Evolutionary conservation across 805 yeast species (phyloP), one percentile per base, ranked within the genome.

Genomic region (Zygoascus bituminiphila): DNA sequence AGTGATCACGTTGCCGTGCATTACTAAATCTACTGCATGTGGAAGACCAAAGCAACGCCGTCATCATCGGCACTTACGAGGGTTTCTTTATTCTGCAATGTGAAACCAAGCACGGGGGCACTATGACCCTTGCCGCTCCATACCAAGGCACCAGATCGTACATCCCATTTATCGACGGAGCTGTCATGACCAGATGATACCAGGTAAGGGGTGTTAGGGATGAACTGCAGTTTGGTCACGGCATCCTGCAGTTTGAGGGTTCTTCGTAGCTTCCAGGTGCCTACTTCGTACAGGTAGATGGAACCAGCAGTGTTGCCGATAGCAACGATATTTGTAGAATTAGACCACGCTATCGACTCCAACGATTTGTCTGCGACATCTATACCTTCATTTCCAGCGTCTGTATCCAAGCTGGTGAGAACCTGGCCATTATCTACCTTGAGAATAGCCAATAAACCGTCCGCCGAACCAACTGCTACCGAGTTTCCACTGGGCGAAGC

Each of bases 61-160:
- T 93, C 98, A 64, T 93, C 98, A 54, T 97, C 97, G 12, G 96
- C 98, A 19, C 97, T 87, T 33, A 88, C 75, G 41, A 93, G 60
- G 62, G 82, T 81, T 45, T 75, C 73, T 23, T 88, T 91, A 42
- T 76, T 68, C 49, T 80, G 77, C 39, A 82, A 61, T 17, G 83
- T 80, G 62, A 93, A 91, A 59, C 88, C 97, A 54, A 93, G 74
- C 17, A 93, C 81, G 53, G 98, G 98, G 84, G 86, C 85, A 66
- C 84, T 84, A 65, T 93, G 98, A 20, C 98, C 99, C 37, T 79
- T 79, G 54, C 94, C 93, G 29, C 75, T 82, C 69, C 83, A 84
- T 50, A 83, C 66, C 59, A 78, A 81, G 51, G 76, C 79, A 50
- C 95, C 95, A 2, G 88, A 82, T 69, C 96, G 81, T 5, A 84